phyloP scores from a whole-genome alignment of 1,284 basidiomycete genomes.

The Moniliella sp. region DNA sequence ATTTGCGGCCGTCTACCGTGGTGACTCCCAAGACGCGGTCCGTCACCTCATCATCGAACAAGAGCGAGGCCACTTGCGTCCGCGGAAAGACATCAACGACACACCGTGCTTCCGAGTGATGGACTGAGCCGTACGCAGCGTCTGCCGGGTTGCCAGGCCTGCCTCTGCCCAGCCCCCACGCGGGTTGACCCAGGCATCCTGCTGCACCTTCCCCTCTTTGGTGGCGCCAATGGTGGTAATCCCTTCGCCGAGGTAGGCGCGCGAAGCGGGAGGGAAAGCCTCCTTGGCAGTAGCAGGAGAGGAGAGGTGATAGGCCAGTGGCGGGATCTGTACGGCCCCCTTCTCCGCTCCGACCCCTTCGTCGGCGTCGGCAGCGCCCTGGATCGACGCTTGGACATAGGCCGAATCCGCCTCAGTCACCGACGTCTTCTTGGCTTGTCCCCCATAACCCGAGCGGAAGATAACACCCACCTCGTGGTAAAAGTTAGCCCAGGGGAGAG shows the following conservation, averaged over 20 bases:
- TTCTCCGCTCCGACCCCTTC: neutral
- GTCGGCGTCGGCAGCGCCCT: neutral
- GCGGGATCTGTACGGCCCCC: conserved; percentile 1
- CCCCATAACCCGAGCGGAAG: conserved; percentile 10
- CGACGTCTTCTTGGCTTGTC: neutral
- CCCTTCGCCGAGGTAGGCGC: neutral
- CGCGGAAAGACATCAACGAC: too few relatives aligned
- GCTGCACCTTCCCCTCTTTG: neutral
- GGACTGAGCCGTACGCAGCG: too few relatives aligned
- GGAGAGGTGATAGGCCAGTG: too few relatives aligned
- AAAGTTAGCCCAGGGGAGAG: conserved; percentile 4
- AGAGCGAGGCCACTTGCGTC: too few relatives aligned
- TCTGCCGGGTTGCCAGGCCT: conserved; percentile 43
- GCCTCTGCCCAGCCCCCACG: conserved; percentile 72
- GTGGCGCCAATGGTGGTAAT: neutral
- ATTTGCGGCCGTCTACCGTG: neutral
- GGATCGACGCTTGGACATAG: neutral
- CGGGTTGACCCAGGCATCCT: conserved; percentile 47
- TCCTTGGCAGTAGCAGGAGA: too few relatives aligned
- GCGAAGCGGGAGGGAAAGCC: conserved; percentile 3
- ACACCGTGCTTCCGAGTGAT: too few relatives aligned
- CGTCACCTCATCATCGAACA: too few relatives aligned
- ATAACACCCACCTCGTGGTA: conserved; percentile 25
- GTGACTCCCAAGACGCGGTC: neutral
- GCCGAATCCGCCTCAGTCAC: neutral